A percentile compares a stretch with the other conserved stretches of the same genome.
These are phyloP conservation scores for Pseudocercospora pini-densiflorae DNA, from an alignment of 2,329 filamentous ascomycete genomes.

Conservation along the genomic window DNA sequence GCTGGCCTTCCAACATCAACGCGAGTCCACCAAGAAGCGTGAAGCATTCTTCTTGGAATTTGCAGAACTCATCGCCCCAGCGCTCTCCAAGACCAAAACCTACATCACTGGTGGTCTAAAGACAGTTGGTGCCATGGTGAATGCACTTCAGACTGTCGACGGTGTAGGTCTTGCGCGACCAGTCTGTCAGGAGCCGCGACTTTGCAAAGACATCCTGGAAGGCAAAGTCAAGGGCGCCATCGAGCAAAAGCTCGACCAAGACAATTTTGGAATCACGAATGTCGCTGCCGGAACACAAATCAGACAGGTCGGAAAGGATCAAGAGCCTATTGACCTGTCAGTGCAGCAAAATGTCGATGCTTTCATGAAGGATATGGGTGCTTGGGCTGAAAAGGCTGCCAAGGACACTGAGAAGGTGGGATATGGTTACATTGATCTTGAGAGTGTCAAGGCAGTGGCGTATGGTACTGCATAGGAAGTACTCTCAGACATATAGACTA, in stretches of 20 bases:
- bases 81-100: conserved; percentile 57
- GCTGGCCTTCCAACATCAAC: conserved; percentile 56
- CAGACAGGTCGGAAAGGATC: conserved; percentile 57
- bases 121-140: conserved; percentile 61
- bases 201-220: conserved; percentile 52
- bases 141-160: conserved; percentile 61
- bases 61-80: conserved; percentile 58
- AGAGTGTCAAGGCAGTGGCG: conserved; percentile 42
- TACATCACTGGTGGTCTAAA: conserved; percentile 66
- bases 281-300: conserved; percentile 57
- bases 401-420: conserved; percentile 29
- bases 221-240: conserved; percentile 56
- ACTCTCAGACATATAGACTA: not conserved
- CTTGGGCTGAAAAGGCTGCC: conserved; percentile 42
- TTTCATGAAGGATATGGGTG: conserved; percentile 55
- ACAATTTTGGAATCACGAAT: conserved; percentile 57
- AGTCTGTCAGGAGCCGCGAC: conserved; percentile 55
- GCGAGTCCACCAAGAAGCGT: conserved; percentile 58
- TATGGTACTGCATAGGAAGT: conserved; percentile 39
- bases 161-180: conserved; percentile 64
- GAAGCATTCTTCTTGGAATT: conserved; percentile 63
- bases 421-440: conserved; percentile 45
- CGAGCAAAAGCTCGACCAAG: conserved; percentile 48
- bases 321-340: conserved; percentile 59
- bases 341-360: conserved; percentile 52